Base-by-base conservation (phyloP, 1,139 yeast genomes). In the Saccharomycopsis hybrid region DNA sequence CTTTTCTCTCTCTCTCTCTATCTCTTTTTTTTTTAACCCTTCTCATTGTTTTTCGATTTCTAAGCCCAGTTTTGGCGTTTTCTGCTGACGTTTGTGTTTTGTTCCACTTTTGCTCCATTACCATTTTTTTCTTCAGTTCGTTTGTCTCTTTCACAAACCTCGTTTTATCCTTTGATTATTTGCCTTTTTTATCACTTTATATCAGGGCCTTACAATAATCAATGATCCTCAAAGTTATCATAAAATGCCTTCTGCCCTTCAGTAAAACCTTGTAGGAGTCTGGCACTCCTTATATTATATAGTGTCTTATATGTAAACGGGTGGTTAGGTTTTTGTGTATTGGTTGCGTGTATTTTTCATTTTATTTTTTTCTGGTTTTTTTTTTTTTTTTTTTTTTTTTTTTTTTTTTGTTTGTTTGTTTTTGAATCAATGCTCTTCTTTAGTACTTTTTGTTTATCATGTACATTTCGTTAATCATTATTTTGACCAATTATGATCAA, bases 81-180 rank as follows among this genome's bases (percentile, higher is more conserved):
- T 29, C 30, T 13, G 29, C 25, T 44, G 25, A 36, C 47, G 37
- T 44, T 30, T 38, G n/a, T 29, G n/a, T 9, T 40, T 27, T 37
- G n/a, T n/a, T 9, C 8, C 33, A 31, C 5, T 7, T 31, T 9
- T 31, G 33, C 33, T 31, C 33, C 5, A 31, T 31, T 31, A 41
- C 2, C 43, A 41, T 41, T 25, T 25, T n/a, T 13, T n/a, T 2
- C 11, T 41, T 41, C 43, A 27, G 33, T 31, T 31, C 33, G 33
- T 31, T 31, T 31, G 33, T 31, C 33, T 31, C 9, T 31, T 5
- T 9, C 9, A 31, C 33, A 7, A 7, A 7, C 9, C 33, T 9
- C 8, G 9, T 31, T n/a, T n/a, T n/a, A n/a, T n/a, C n/a, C n/a
- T n/a, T n/a, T n/a, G n/a, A n/a, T n/a, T n/a, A n/a, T n/a, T n/a